Percentiles rank a stretch among this genome's conserved stretches.
Conservation (phyloP, 495 filamentous ascomycete species). For the Chaetomium cochliodes region DNA sequence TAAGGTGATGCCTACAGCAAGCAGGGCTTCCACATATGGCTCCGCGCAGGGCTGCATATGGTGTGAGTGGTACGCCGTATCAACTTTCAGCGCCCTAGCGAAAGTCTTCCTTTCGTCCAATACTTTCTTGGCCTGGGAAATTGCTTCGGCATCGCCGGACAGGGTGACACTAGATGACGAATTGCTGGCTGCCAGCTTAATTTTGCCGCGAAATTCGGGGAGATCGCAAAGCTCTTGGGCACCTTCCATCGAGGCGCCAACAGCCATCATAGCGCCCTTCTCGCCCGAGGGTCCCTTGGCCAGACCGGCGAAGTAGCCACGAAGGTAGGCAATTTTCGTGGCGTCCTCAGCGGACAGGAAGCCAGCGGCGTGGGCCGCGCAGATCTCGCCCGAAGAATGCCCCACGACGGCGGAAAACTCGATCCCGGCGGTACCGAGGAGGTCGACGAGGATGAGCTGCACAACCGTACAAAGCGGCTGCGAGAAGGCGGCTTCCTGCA, state of each 20-base stretch:
- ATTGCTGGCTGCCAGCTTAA: conserved; percentile 45
- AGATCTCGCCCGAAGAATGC: conserved; percentile 64
- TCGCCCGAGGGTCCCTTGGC: neutral
- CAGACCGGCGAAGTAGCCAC: conserved; percentile 23
- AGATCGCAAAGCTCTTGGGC: neutral
- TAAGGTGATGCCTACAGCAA: neutral
- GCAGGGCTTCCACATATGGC: neutral
- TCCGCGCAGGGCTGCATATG: conserved; percentile 33
- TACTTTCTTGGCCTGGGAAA: conserved; percentile 29
- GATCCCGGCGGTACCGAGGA: conserved; percentile 46
- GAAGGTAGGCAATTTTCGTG: conserved; percentile 22
- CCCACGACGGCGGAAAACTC: conserved; percentile 51
- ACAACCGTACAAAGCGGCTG: conserved; percentile 53
- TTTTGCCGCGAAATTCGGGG: neutral
- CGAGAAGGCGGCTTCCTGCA: neutral
- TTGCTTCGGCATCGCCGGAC: conserved; percentile 39
- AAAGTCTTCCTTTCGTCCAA: conserved; percentile 23
- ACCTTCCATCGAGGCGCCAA: neutral
- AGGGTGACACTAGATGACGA: conserved; percentile 45
- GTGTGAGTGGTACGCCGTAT: conserved; percentile 42
- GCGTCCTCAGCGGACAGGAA: conserved; percentile 33
- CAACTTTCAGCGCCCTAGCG: conserved; percentile 34
- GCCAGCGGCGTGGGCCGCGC: conserved; percentile 46
- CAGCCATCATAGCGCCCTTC: conserved; percentile 7
- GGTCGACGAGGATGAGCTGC: conserved; percentile 49